Base-by-base conservation (phyloP, 2,329 filamentous ascomycete species). In the Cladosporium sp. region DNA sequence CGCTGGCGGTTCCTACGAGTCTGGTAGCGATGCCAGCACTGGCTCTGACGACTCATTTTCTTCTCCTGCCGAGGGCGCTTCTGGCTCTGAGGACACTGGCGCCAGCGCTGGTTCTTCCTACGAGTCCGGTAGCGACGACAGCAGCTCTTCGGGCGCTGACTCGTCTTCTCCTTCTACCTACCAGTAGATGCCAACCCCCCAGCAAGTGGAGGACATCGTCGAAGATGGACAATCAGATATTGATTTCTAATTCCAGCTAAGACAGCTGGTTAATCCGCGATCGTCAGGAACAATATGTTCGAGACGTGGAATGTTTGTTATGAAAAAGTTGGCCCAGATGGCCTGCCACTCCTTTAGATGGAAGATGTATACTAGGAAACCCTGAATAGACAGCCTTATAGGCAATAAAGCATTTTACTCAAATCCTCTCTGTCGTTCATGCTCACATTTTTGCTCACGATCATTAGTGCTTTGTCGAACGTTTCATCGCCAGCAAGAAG, bases 261-360 rank as follows among this genome's bases (percentile, higher is more conserved):
- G 11, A 41, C 8, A 38, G 55, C 34, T 41, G 32, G 11, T 28
- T 28, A 10, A n/a, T 28, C 34, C 34, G 38, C 55, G 30, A 34
- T 34, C 41, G 5, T 15, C 41, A 54, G 49, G 24, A 30, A 26
- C 26, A 1, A 8, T 57, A 18, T 32, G 28, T 58, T 21, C 32
- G 21, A 41, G 55, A 58, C 55, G 21, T 58, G 55, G 34, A 58
- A 58, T 58, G 34, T 58, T 58, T 41, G 24, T 41, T 18, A 58
- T 58, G 55, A 41, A 58, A 28, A 36, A 58, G n/a, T 58, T 58
- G 55, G 55, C 55, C 55, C 55, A 41, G 55, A 38, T 58, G 55
- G 55, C 55, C 55, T 58, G 55, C 55, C 55, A 58, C 55, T 58
- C 55, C 55, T 58, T 58, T 34, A 58, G 55, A 58, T 28, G 55